A percentile compares a stretch with the other conserved stretches of the same genome.
Conservation (phyloP, 2,329 filamentous ascomycete species). For the Chaetomium globosum region DNA sequence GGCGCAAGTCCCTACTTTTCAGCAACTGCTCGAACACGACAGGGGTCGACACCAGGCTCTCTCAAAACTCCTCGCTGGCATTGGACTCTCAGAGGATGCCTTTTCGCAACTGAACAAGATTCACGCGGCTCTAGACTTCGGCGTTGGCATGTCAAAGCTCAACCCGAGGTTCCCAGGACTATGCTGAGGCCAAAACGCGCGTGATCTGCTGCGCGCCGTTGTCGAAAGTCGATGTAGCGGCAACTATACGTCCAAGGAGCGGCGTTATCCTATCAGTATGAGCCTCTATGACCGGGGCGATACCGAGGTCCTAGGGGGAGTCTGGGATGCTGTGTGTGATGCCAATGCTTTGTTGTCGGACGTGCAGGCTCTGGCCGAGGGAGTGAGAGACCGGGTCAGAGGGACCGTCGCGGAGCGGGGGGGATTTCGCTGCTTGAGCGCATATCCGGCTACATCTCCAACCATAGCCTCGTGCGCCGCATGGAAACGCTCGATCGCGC, state of each 20-base stretch:
- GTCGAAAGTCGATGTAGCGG: background rate
- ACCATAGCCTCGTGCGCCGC: background rate
- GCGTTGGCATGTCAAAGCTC: too few species aligned
- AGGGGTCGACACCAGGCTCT: background rate
- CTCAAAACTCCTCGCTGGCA: background rate
- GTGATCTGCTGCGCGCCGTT: background rate
- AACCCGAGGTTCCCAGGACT: background rate
- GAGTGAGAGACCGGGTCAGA: background rate
- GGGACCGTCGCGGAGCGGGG: conserved; percentile 2
- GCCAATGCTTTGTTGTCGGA: background rate
- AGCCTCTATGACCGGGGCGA: background rate
- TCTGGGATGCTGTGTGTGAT: background rate
- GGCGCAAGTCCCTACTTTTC: background rate
- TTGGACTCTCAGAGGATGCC: background rate
- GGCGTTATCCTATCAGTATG: background rate
- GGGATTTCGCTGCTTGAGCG: background rate
- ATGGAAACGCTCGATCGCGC: background rate
- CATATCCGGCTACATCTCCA: background rate
- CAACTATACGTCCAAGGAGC: background rate
- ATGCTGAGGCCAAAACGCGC: background rate
- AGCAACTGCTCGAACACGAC: background rate
- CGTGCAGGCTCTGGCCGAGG: background rate
- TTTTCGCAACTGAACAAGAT: background rate
- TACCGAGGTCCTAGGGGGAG: background rate
- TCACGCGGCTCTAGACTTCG: background rate